Base-by-base conservation (phyloP, 805 yeast species). In the Saccharomycopsis fermentans region DNA sequence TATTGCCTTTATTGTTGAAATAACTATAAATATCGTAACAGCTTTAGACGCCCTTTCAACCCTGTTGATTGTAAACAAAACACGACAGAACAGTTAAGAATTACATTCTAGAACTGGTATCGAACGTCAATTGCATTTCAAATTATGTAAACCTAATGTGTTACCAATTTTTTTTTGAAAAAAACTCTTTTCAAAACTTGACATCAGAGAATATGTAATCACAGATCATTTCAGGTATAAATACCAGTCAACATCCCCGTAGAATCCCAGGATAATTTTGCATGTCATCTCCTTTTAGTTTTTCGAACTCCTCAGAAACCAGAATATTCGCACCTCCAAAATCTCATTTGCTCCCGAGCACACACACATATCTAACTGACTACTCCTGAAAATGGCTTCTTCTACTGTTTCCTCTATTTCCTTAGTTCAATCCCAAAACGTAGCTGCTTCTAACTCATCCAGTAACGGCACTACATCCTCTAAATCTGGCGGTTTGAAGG, bases 381-480 rank as follows among this genome's bases (percentile, higher is more conserved):
- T 6, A 9, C 12, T 14, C 12, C 39, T 6, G 27, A 60, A 55
- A 58, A 60, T 60, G 63, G 63, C 63, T 48, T 40, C 27, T 40
- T 52, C 63, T 40, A 56, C 63, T 43, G 34, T 59, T 52, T 54
- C 58, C 43, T 32, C 59, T 24, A 56, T 54, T 21, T 43, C 50
- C 19, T 48, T 61, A n/a, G 63, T 61, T 52, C 63, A 61, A 57
- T 59, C 63, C 52, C 47, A 29, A 17, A 61, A 61, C 54, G 63
- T 60, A 52, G 62, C 50, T 47, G 61, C 47, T 43, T 26, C 36
- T 19, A 52, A 51, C 40, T 59, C 63, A 24, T 27, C 55, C 29
- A 34, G 57, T 29, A 43, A 52, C 57, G 36, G 58, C 16, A 43
- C 55, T 17, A 35, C 57, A 24, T 17, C 63, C 36, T 52, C 63